A percentile compares a stretch with the other conserved stretches of the same genome.
phyloP scores from a whole-genome alignment of 148 eudicot genomes.

The Pharnaceum exiguum region DNA sequence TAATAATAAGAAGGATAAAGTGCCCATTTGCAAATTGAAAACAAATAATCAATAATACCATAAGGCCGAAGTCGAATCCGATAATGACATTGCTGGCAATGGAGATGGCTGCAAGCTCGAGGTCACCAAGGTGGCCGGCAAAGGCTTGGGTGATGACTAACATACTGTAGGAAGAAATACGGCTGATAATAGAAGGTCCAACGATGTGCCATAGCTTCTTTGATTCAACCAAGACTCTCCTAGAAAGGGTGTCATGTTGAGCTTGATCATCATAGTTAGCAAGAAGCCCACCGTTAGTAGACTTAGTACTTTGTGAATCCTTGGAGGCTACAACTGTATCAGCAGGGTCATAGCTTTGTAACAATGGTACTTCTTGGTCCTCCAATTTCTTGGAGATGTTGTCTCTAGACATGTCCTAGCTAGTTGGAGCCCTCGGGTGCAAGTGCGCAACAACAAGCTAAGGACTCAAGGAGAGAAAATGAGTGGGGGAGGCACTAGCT shows the following conservation, averaged over 20 bases:
- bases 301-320: neutral
- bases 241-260: neutral
- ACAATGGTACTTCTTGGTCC: conserved; percentile 26
- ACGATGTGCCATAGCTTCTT: conserved; percentile 55
- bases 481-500: neutral
- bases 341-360: neutral
- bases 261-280: neutral
- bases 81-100: conserved; percentile 44
- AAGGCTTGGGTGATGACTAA: conserved; percentile 44
- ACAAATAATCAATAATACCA: conserved; percentile 12
- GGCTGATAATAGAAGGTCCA: conserved; percentile 47
- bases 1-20: neutral
- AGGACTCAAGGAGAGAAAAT: neutral
- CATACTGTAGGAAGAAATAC: conserved; percentile 42
- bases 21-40: neutral
- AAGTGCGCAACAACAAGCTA: neutral
- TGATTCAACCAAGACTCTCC: conserved; percentile 40
- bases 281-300: neutral
- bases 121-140: conserved; percentile 64
- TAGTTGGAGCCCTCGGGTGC: too few relatives aligned
- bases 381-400: neutral
- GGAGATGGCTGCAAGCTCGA: conserved; percentile 54
- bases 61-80: conserved; percentile 49
- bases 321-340: neutral
- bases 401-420: neutral